phyloP scores from a whole-genome alignment of 106 monocot species.

The Vanilla planifolia region DNA sequence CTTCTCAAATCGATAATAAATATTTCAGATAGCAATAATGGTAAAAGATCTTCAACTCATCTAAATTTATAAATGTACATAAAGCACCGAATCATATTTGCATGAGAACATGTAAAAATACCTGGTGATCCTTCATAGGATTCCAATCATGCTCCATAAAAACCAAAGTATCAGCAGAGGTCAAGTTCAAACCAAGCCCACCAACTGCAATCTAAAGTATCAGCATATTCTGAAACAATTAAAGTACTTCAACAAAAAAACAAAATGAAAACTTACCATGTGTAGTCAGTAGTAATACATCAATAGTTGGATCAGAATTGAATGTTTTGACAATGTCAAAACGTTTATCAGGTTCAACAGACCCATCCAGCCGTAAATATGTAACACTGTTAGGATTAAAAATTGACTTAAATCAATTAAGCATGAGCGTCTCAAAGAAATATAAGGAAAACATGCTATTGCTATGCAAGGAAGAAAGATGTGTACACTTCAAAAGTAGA shows the following conservation, averaged over 20 bases:
- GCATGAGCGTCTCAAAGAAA: background rate
- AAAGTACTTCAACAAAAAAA: slow-evolving; percentile 1
- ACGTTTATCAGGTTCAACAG: slow-evolving; percentile 82
- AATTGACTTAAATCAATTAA: background rate
- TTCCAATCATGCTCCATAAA: slow-evolving; percentile 99
- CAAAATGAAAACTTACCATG: slow-evolving; percentile 49
- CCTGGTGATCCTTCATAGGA: slow-evolving; percentile 99
- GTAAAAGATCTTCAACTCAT: background rate
- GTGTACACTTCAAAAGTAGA: too few species aligned
- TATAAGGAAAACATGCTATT: background rate
- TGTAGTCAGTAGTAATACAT: slow-evolving; percentile 83
- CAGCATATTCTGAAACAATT: slow-evolving; percentile 14
- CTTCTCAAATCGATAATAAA: background rate
- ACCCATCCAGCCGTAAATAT: slow-evolving; percentile 89
- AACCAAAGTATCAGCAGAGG: slow-evolving; percentile 92
- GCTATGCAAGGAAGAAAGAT: too few species aligned
- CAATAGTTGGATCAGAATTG: slow-evolving; percentile 98
- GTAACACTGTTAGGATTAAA: slow-evolving; percentile 47
- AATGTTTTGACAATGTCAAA: slow-evolving; percentile 97
- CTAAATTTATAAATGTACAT: background rate
- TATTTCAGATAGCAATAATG: background rate
- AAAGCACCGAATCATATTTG: background rate
- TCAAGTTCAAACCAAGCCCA: slow-evolving; percentile 94
- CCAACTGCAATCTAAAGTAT: slow-evolving; percentile 58
- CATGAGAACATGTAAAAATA: slow-evolving; percentile 16